A percentile compares a stretch with the other conserved stretches of the same genome.
Evolutionary conservation across 768 basidiomycete genomes (phyloP).

Genomic region (Suillus occidentalis): DNA sequence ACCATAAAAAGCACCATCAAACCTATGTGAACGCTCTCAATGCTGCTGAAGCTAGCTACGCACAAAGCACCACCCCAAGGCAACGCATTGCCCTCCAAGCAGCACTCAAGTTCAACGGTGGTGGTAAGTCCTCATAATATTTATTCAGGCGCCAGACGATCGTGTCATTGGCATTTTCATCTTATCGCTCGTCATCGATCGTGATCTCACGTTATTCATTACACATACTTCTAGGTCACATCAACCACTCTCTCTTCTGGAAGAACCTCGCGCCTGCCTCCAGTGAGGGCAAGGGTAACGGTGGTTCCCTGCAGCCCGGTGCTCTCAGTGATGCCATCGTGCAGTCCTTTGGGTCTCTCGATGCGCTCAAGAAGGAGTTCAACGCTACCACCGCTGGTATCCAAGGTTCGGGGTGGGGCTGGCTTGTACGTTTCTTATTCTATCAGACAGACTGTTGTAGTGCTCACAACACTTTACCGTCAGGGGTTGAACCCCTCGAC

Average conservation of each 20-base stretch:
- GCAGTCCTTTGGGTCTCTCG: slow-evolving; percentile 65
- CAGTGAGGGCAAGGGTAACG: slow-evolving; percentile 52
- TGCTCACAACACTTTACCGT: slow-evolving; percentile 3
- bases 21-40: slow-evolving; percentile 93
- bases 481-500: slow-evolving; percentile 70
- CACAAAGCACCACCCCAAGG: slow-evolving; percentile 65
- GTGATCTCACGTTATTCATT: slow-evolving; percentile 10
- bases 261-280: slow-evolving; percentile 79
- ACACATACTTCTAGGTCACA: slow-evolving; percentile 57
- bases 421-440: slow-evolving; percentile 68
- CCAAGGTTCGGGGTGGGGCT: slow-evolving; percentile 96
- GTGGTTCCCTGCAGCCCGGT: slow-evolving; percentile 60
- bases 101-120: slow-evolving; percentile 95
- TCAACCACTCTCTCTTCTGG: slow-evolving; percentile 98
- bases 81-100: slow-evolving; percentile 86
- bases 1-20: slow-evolving; percentile 95
- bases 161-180: slow-evolving; percentile 3
- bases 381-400: slow-evolving; percentile 83
- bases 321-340: slow-evolving; percentile 67
- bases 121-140: slow-evolving; percentile 53
- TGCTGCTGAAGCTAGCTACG: slow-evolving; percentile 79
- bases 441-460: not conserved
- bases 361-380: slow-evolving; percentile 75
- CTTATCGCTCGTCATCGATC: slow-evolving; percentile 17
- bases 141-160: not conserved